Evolutionary conservation across 2,329 filamentous ascomycete genomes (phyloP), one percentile per base, ranked within the genome.

Genomic region (Ophiocordyceps polyrhachis-furcata): DNA sequence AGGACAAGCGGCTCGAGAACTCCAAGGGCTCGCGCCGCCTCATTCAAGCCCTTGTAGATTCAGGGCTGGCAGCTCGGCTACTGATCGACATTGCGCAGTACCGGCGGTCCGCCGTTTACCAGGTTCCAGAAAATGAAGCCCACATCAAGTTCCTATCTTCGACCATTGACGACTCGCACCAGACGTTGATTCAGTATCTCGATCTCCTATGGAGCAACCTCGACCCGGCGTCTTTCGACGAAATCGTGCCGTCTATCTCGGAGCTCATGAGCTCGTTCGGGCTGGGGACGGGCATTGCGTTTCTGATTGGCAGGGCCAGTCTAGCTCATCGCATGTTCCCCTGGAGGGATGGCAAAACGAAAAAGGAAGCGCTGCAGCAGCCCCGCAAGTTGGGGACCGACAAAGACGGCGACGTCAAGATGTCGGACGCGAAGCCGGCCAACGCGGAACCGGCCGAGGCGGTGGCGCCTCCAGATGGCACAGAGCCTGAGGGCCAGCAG

Each of bases 41-140:
- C 2, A 79, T 93, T 58, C 79, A 78, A 54, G 80, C 85, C 13
- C 67, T 98, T 35, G 78, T 81, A 3, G 80, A 88, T 20, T 82
- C 82, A 0, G 78, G 78, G 43, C 71, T 96, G 43, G 84, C 83
- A 21, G 81, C 83, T 1, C 81, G 85, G 48, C 70, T 96, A 2
- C 72, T 98, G n/a, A 74, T 96, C 52, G 82, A 87, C 41, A 81
- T 98, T 52, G 84, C 88, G 0, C 88, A 95, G 56, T 87, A 94
- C 60, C 79, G 86, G 42, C 81, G 93, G 56, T 78, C 81, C n/a
- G 91, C 86, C 49, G 76, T 91, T 21, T 93, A 82, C 62, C 78
- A 78, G 38, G 65, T 81, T 1, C 73, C 81, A 7, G 77, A 86
- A 32, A 69, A 72, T 21, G 76, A 82, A 47, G 80, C 83, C 0